phyloP scores from a whole-genome alignment of 495 filamentous ascomycete species.

The Talaromyces adpressus region DNA sequence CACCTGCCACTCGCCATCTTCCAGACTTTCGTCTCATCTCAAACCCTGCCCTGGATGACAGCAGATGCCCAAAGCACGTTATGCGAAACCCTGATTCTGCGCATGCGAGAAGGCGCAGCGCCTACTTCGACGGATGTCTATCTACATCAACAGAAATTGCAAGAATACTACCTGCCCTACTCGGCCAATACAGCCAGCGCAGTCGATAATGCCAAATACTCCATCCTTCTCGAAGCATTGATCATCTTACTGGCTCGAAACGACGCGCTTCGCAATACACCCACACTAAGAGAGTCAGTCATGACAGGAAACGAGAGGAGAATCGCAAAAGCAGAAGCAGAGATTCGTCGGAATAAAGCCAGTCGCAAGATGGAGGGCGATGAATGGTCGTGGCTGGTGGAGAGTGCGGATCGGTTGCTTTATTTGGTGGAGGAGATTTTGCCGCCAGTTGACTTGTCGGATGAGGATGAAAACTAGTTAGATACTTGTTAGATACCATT shows the following conservation, averaged over 20 bases:
- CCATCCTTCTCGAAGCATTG: constrained; percentile 66
- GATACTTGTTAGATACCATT: background rate
- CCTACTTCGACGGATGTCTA: constrained; percentile 39
- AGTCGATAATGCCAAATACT: constrained; percentile 75
- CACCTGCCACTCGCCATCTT: constrained; percentile 65
- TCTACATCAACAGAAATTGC: constrained; percentile 53
- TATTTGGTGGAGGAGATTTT: constrained; percentile 27
- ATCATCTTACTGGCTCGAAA: constrained; percentile 49
- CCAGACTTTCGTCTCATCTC: constrained; percentile 56
- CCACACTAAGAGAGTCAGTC: constrained; percentile 43
- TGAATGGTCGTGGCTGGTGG: constrained; percentile 31
- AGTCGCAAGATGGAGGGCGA: constrained; percentile 29
- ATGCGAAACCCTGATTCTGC: constrained; percentile 54
- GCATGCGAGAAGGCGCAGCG: constrained; percentile 51
- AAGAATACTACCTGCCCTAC: constrained; percentile 64
- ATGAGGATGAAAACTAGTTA: background rate
- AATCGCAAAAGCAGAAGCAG: constrained; percentile 42
- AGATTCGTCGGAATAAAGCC: constrained; percentile 30
- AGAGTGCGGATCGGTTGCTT: constrained; percentile 34
- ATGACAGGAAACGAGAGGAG: constrained; percentile 58
- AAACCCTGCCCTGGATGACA: constrained; percentile 39
- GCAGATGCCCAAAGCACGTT: constrained; percentile 50
- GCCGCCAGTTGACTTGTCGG: background rate
- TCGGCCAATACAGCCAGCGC: constrained; percentile 54
- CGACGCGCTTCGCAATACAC: constrained; percentile 34